These are phyloP conservation scores for Fusarium sp. DNA, from an alignment of 2,329 filamentous ascomycete genomes.

Conservation along the genomic window DNA sequence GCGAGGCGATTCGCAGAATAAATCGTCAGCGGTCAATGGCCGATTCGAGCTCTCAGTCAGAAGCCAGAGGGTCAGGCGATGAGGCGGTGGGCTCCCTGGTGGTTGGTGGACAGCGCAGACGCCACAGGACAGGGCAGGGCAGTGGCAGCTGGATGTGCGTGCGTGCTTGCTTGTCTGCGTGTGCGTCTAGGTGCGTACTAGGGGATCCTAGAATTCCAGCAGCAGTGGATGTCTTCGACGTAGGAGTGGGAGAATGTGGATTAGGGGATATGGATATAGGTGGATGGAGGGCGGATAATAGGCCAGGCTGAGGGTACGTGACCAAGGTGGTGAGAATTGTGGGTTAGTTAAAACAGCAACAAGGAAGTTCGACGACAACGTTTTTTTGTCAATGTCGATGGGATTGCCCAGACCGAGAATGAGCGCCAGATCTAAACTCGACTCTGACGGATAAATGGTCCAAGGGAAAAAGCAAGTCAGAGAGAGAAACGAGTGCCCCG, in stretches of 20 bases:
- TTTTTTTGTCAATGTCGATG: background rate
- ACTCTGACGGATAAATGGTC: background rate
- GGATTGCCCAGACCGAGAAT: background rate
- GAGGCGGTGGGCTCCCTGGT: conserved; percentile 34
- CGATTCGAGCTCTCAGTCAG: conserved; percentile 25
- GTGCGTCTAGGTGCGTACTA: background rate
- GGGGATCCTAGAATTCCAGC: conserved; percentile 9
- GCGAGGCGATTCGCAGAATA: conserved; percentile 44
- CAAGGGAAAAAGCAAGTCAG: background rate
- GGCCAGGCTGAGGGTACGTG: conserved; percentile 7
- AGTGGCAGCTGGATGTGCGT: background rate
- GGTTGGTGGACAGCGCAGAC: conserved; percentile 27
- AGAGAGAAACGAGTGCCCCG: background rate
- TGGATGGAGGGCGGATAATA: background rate
- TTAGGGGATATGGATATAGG: conserved; percentile 18
- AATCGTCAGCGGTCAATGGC: conserved; percentile 39
- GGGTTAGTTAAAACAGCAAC: background rate
- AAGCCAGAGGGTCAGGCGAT: conserved; percentile 39
- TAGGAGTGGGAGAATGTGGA: conserved; percentile 22
- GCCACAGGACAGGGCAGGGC: conserved; percentile 27
- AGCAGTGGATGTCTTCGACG: conserved; percentile 10
- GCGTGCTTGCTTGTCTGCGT: background rate
- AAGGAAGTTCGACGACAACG: background rate
- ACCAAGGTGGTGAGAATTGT: conserved; percentile 5
- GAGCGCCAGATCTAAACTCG: background rate